Base-by-base conservation (phyloP, 2,329 filamentous ascomycete genomes). In the Aureobasidium namibiae region DNA sequence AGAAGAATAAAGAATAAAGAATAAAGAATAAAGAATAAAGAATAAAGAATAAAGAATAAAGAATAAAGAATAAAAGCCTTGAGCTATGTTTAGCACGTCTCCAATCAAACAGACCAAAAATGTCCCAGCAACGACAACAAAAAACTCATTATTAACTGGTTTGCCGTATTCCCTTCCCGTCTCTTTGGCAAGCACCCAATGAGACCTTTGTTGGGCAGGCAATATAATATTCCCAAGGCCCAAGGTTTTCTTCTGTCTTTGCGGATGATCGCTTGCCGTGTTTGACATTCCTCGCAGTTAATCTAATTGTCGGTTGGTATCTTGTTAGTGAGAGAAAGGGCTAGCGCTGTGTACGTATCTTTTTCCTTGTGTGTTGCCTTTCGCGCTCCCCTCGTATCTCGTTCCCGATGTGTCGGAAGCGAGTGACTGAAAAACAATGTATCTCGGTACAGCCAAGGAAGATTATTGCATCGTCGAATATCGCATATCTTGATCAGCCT, bases 241-340 rank as follows among this genome's bases (percentile, higher is more conserved):
- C 48, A 52, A 52, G 48, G 9, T 38, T 26, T 52, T 52, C 33
- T 34, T n/a, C 13, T 34, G 29, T 48, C 29, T 38, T 23, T 23
- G n/a, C 16, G 21, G 50, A 42, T 33, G 50, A 53, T 53, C 50
- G 36, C 34, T 53, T 53, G 36, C 50, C 50, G 36, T 41, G 36
- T 53, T 38, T 53, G 50, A 31, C 10, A 42, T 42, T 53, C 24
- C 50, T 53, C 38, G 50, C 50, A 53, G 41, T 41, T 52, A 52
- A 52, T 52, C 14, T 52, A 46, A 4, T 23, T 13, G 11, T 46
- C 13, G 33, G 45, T 48, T 7, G 45, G 45, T 31, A 18, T 13
- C 42, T 45, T n/a, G 18, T 33, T 48, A 29, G 10, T 8, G n/a
- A n/a, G n/a, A 21, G 13, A 31, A 36, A 23, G 9, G 18, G 48